Evolutionary conservation across 2,329 filamentous ascomycete genomes (phyloP).

Genomic region (Fusarium papillatum): DNA sequence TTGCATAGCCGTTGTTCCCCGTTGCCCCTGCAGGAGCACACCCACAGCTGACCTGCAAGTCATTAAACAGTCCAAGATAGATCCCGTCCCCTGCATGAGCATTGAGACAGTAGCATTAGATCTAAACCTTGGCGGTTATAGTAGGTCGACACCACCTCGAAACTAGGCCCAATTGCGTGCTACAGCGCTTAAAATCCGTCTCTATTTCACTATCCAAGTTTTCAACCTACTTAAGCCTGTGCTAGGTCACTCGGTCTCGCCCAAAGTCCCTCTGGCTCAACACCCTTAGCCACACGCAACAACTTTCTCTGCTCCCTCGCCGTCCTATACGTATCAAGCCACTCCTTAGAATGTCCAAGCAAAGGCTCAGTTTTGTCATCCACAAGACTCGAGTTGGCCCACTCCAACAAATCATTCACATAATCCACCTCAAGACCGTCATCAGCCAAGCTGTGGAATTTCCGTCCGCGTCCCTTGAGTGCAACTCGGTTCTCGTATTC

Average conservation of each 20-base stretch:
- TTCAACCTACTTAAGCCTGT: neutral
- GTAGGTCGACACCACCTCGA: neutral
- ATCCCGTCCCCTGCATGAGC: neutral
- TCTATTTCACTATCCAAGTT: neutral
- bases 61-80: neutral
- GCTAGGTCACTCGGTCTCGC: conserved; percentile 14
- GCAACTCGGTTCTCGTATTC: conserved; percentile 42
- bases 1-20: neutral
- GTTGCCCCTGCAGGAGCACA: neutral
- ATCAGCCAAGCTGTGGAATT: conserved; percentile 42
- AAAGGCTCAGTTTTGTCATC: conserved; percentile 14
- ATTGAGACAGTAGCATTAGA: neutral
- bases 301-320: conserved; percentile 26
- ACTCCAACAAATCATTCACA: conserved; percentile 38
- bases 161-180: neutral
- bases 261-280: conserved; percentile 31
- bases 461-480: conserved; percentile 32
- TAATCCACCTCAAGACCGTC: conserved; percentile 41
- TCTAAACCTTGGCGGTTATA: neutral
- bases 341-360: conserved; percentile 26
- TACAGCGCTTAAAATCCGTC: neutral
- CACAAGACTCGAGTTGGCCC: conserved; percentile 33
- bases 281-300: conserved; percentile 15
- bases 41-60: neutral
- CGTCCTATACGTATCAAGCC: conserved; percentile 29